Evolutionary conservation across 2,329 filamentous ascomycete genomes (phyloP), one percentile per base, ranked within the genome.

Genomic region (Septoria linicola): DNA sequence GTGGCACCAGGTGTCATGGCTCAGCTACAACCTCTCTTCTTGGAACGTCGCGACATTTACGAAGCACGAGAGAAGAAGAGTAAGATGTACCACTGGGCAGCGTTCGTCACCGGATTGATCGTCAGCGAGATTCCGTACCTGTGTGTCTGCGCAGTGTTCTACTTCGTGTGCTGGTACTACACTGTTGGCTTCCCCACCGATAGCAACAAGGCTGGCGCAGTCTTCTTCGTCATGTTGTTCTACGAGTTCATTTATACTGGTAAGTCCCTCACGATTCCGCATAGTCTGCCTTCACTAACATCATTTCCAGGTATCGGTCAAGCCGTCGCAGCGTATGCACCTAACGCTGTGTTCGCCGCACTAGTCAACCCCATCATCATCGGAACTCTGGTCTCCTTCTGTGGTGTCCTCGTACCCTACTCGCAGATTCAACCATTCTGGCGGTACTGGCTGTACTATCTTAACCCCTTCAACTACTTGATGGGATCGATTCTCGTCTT

Each of bases 11-110:
- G 74, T 19, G 68, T 81, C 32, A 76, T 79, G 2, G 76, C 80
- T 45, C 79, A 81, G 59, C 80, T 82, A 37, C 80, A 82, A 66
- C 80, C 80, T 2, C 71, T 79, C 36, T 83, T 83, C 65, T 71
- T 80, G 44, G 79, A 78, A 4, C 78, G 81, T 59, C 76, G 80
- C 21, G 74, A 78, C 8, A 71, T 83, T 7, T 83, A 81, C 66
- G 80, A 83, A 65, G 76, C 74, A 3, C 78, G 80, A 43, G 80
- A 83, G 63, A 75, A 80, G 27, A 79, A 84, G 1, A 81, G 78
- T 65, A 88, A 88, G 63, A 78, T 83, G 1, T 91, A 90, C 71
- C 87, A 83, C 1, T 90, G 87, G 87, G 76, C 80, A 55, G 82
- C 79, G 0, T 89, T 90, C 68, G 79, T 88, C 65, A 72, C 85